Conservation (phyloP, 2,329 filamentous ascomycete genomes). For the Trichoderma guizhouense region DNA sequence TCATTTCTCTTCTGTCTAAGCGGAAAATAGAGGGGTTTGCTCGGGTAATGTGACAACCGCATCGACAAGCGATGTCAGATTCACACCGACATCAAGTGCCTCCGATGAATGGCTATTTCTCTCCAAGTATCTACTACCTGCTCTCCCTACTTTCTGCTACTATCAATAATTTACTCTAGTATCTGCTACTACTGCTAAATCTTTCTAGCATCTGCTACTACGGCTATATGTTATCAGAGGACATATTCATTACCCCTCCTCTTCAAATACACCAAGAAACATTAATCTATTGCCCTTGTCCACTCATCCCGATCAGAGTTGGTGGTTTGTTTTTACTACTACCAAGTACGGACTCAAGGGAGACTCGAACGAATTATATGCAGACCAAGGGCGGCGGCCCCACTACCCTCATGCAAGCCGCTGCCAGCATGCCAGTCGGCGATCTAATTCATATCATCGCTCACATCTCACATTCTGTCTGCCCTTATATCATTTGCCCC, state of each 20-base stretch:
- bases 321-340: conserved; percentile 9
- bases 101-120: not conserved
- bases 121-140: too few species aligned
- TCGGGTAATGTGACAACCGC: not conserved
- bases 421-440: conserved; percentile 22
- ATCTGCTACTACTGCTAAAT: too few species aligned
- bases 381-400: conserved; percentile 14
- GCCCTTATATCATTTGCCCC: not conserved
- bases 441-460: conserved; percentile 19
- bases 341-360: conserved; percentile 9
- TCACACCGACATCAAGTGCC: not conserved
- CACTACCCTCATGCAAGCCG: conserved; percentile 14
- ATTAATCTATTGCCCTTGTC: not conserved
- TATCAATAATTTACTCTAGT: too few species aligned
- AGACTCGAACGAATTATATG: not conserved
- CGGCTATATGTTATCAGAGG: not conserved
- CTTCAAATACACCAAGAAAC: not conserved
- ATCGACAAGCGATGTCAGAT: not conserved
- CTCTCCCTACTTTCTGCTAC: too few species aligned
- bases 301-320: not conserved
- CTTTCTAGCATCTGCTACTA: too few species aligned
- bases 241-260: not conserved
- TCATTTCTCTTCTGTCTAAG: not conserved
- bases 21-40: not conserved
- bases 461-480: conserved; percentile 23